phyloP scores from a whole-genome alignment of 2,329 filamentous ascomycete species.

The Microsporum audouinii region DNA sequence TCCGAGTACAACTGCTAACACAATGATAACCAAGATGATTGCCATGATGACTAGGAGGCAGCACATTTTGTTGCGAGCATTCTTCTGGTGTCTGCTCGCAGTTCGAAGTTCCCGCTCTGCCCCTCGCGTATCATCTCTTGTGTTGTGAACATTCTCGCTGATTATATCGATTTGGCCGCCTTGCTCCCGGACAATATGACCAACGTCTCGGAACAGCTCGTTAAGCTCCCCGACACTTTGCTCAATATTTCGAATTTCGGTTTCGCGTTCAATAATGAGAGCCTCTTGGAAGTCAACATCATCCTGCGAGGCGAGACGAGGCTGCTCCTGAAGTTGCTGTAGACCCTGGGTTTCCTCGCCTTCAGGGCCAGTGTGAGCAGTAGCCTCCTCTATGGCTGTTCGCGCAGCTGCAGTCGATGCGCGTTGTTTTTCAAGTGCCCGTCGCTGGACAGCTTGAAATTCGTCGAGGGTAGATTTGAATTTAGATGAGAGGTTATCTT shows the following conservation, averaged over 20 bases:
- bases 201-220: conserved; percentile 94
- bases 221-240: conserved; percentile 92
- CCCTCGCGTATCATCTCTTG: conserved; percentile 67
- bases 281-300: conserved; percentile 97
- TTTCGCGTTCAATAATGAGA: conserved; percentile 88
- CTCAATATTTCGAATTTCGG: conserved; percentile 95
- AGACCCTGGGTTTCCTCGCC: conserved; percentile 46
- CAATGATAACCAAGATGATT: conserved; percentile 77
- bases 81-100: conserved; percentile 87
- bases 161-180: conserved; percentile 81
- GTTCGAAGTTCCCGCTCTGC: conserved; percentile 77
- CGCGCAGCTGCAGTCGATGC: conserved; percentile 74
- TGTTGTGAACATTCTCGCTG: conserved; percentile 73
- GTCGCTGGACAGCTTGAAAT: conserved; percentile 84
- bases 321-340: conserved; percentile 62
- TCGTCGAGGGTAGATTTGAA: conserved; percentile 81
- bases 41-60: conserved; percentile 80
- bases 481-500: conserved; percentile 86
- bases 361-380: conserved; percentile 23
- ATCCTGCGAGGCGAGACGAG: conserved; percentile 74
- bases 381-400: conserved; percentile 58
- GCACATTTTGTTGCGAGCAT: conserved; percentile 86
- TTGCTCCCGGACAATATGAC: conserved; percentile 90
- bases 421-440: conserved; percentile 83
- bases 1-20: conserved; percentile 73